Evolutionary conservation across 2,329 filamentous ascomycete genomes (phyloP).

Genomic region (Amphichorda felina): DNA sequence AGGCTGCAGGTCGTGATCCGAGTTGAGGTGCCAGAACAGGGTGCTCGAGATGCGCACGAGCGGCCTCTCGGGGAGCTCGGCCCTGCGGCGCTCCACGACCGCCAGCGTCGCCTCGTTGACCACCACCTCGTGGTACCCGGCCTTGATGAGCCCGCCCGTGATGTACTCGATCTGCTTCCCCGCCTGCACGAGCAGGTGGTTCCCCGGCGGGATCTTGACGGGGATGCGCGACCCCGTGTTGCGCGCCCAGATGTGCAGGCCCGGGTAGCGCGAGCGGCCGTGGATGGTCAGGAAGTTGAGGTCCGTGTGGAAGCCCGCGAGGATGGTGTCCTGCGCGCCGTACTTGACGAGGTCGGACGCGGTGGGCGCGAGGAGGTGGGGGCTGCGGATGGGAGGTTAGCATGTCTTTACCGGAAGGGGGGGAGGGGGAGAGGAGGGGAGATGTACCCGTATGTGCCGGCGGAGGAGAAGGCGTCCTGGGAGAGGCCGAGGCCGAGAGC

Average conservation of each 20-base stretch:
- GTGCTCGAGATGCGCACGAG: slow-evolving; percentile 47
- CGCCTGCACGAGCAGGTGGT: slow-evolving; percentile 48
- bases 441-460: slow-evolving; percentile 40
- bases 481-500: slow-evolving; percentile 44
- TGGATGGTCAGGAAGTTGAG: slow-evolving; percentile 56
- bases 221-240: slow-evolving; percentile 48
- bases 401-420: not conserved
- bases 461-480: slow-evolving; percentile 38
- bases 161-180: slow-evolving; percentile 52
- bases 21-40: slow-evolving; percentile 48
- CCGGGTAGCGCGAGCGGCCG: slow-evolving; percentile 49
- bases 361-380: slow-evolving; percentile 48
- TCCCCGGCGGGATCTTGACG: slow-evolving; percentile 45
- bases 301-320: slow-evolving; percentile 52
- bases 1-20: slow-evolving; percentile 42
- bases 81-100: slow-evolving; percentile 29
- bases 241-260: slow-evolving; percentile 50
- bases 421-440: not conserved
- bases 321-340: slow-evolving; percentile 41
- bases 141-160: slow-evolving; percentile 48
- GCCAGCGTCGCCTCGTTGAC: slow-evolving; percentile 40
- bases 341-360: slow-evolving; percentile 45
- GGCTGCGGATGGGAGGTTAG: slow-evolving; percentile 20
- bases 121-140: slow-evolving; percentile 50
- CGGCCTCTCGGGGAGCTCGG: slow-evolving; percentile 32